Conservation (phyloP, 768 basidiomycete species). For the Kondoa malvinella region DNA sequence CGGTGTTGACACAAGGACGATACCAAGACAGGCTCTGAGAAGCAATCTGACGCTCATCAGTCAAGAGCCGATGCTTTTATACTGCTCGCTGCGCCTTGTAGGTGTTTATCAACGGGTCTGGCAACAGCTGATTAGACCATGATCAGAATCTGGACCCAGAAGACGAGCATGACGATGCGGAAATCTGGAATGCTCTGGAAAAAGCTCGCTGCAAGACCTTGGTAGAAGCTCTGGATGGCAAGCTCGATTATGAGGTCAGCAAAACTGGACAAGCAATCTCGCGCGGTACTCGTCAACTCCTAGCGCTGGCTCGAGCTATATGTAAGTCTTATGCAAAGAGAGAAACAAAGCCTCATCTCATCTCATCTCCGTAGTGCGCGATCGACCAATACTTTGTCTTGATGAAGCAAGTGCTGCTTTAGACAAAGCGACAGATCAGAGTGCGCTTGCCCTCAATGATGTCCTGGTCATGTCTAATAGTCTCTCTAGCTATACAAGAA, state of each 20-base stretch:
- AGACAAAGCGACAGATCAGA: neutral
- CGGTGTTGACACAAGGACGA: neutral
- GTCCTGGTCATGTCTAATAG: neutral
- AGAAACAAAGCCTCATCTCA: neutral
- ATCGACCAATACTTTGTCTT: neutral
- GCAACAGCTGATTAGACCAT: too few relatives aligned
- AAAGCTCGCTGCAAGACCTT: neutral
- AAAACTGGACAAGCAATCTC: neutral
- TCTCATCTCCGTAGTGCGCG: neutral
- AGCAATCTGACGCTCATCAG: neutral
- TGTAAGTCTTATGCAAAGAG: neutral
- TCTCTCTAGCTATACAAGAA: neutral
- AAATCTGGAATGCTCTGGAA: neutral
- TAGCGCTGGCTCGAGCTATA: neutral
- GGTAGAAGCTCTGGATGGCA: neutral
- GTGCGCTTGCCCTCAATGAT: neutral
- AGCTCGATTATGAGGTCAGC: neutral
- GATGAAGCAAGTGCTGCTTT: neutral
- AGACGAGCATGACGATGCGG: neutral
- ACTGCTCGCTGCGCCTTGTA: neutral
- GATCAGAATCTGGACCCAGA: neutral
- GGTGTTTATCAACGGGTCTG: too few relatives aligned
- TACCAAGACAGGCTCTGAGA: neutral
- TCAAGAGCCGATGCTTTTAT: neutral
- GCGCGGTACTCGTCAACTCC: neutral